Percentiles rank a stretch among this genome's conserved stretches.
These are phyloP conservation scores for Hypoxylon lienhwacheense DNA, from an alignment of 495 filamentous ascomycete genomes.

Conservation along the genomic window DNA sequence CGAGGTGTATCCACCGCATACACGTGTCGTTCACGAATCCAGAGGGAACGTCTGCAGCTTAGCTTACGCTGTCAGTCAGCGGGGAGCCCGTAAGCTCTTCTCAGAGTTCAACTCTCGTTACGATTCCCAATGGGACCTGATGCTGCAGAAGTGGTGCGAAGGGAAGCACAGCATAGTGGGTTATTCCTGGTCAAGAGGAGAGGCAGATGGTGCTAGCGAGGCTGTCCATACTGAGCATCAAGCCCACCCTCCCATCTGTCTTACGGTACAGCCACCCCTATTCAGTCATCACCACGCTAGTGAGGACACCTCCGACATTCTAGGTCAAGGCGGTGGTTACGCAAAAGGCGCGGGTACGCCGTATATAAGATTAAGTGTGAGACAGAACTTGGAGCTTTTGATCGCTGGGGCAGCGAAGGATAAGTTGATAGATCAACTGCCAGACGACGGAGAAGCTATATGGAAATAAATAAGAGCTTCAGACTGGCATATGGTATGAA, in stretches of 20 bases:
- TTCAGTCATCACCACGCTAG: conserved; percentile 49
- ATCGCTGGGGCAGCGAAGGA: conserved; percentile 30
- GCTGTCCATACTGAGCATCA: background rate
- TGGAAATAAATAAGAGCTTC: conserved; percentile 19
- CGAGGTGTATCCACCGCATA: conserved; percentile 46
- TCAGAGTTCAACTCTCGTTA: conserved; percentile 43
- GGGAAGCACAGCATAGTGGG: conserved; percentile 21
- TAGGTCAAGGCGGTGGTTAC: conserved; percentile 49
- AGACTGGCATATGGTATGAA: too few species aligned
- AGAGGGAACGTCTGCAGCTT: conserved; percentile 48
- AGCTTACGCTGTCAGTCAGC: conserved; percentile 50
- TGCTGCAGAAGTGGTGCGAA: conserved; percentile 52
- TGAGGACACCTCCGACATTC: conserved; percentile 47
- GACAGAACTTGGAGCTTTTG: conserved; percentile 46
- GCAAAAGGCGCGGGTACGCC: conserved; percentile 46
- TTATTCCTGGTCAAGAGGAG: background rate
- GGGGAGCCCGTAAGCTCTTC: conserved; percentile 49
- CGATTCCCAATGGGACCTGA: conserved; percentile 48
- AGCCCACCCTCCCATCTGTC: conserved; percentile 36
- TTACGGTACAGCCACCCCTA: conserved; percentile 52
- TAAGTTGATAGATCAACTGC: conserved; percentile 46
- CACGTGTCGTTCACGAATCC: conserved; percentile 47
- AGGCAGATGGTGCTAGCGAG: background rate
- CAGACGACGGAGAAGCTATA: conserved; percentile 37
- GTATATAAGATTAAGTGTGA: conserved; percentile 50